Percentiles rank a stretch among this genome's conserved stretches.
These are phyloP conservation scores for Zasmidium citrigriseum DNA, from an alignment of 2,329 filamentous ascomycete genomes.

Conservation along the genomic window DNA sequence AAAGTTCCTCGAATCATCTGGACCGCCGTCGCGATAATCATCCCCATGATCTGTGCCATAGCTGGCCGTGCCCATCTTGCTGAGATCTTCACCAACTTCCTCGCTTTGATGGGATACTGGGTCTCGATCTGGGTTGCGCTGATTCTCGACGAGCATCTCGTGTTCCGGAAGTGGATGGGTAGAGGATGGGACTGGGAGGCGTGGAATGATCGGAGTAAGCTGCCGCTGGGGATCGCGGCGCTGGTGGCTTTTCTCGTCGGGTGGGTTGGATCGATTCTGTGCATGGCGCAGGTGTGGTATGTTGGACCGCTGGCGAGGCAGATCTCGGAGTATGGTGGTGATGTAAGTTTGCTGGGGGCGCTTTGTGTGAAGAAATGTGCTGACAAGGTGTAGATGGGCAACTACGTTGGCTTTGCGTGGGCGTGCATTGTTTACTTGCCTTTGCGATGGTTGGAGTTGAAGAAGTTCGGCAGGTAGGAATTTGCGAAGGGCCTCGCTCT, in stretches of 20 bases:
- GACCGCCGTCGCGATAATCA: constrained; percentile 63
- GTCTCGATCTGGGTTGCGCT: constrained; percentile 66
- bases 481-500: too few species aligned
- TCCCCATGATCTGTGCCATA: constrained; percentile 66
- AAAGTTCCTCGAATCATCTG: constrained; percentile 64
- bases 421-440: constrained; percentile 59
- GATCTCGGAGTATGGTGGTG: constrained; percentile 59
- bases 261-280: constrained; percentile 65
- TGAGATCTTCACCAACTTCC: constrained; percentile 68
- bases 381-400: constrained; percentile 49
- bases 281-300: constrained; percentile 71
- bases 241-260: constrained; percentile 63
- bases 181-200: constrained; percentile 59
- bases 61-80: constrained; percentile 63
- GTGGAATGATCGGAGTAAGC: constrained; percentile 60
- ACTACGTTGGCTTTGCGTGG: constrained; percentile 63
- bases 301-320: constrained; percentile 62
- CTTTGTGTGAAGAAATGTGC: not conserved
- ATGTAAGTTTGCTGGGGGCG: constrained; percentile 44
- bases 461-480: constrained; percentile 48
- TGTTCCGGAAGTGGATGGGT: constrained; percentile 56
- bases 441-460: constrained; percentile 54
- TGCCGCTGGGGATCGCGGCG: constrained; percentile 65
- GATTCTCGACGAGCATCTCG: constrained; percentile 60
- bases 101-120: constrained; percentile 72